These are phyloP conservation scores for Hypoxylon sp. DNA, from an alignment of 2,329 filamentous ascomycete genomes.

Conservation along the genomic window DNA sequence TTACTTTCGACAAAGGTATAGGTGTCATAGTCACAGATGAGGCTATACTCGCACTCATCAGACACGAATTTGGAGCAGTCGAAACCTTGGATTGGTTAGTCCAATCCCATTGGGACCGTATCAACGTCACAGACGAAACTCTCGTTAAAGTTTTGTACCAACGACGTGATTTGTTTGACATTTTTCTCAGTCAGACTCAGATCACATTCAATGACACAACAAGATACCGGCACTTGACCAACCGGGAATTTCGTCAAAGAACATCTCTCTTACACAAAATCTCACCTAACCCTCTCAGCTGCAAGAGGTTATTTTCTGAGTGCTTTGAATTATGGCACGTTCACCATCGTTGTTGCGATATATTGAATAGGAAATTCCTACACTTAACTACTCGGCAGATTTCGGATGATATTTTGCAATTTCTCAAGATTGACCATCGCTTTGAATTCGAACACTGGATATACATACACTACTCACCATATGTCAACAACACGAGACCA, in stretches of 20 bases:
- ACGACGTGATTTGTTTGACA: background rate
- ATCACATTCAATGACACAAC: background rate
- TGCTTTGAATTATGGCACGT: background rate
- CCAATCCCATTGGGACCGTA: background rate
- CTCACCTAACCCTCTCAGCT: background rate
- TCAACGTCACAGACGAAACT: background rate
- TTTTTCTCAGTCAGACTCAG: background rate
- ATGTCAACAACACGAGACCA: no score
- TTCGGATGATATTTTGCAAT: no score
- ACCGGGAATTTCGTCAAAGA: background rate
- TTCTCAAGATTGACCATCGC: no score
- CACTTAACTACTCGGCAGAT: no score
- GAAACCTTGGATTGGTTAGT: background rate
- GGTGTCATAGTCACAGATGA: background rate
- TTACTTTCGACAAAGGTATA: background rate
- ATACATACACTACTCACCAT: no score
- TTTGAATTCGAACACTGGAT: no score
- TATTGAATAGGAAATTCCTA: no score
- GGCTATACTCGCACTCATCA: background rate
- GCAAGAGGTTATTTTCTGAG: background rate
- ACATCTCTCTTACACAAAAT: background rate
- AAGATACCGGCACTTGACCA: background rate
- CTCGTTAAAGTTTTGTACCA: background rate
- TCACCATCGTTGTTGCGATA: background rate
- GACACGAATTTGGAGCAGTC: background rate